phyloP scores from a whole-genome alignment of 2,329 filamentous ascomycete species.

The Gyromitra esculenta region DNA sequence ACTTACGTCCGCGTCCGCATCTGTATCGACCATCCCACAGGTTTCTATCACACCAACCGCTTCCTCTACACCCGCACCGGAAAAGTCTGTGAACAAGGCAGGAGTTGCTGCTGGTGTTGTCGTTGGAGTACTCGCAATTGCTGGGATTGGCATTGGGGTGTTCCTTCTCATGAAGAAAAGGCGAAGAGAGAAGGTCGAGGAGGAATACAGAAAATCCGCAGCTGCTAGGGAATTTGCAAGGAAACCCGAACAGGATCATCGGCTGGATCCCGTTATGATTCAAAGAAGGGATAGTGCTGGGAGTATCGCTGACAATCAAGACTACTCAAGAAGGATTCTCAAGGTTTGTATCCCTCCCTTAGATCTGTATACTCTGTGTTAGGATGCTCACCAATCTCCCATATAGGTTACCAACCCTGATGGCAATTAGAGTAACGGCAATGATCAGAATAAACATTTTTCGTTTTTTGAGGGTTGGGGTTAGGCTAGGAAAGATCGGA shows the following conservation, averaged over 20 bases:
- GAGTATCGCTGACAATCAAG: slow-evolving; percentile 95
- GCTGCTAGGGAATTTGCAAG: slow-evolving; percentile 80
- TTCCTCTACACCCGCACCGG: slow-evolving; percentile 12
- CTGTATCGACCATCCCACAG: slow-evolving; percentile 36
- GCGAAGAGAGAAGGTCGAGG: slow-evolving; percentile 79
- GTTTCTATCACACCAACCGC: slow-evolving; percentile 9
- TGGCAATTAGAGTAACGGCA: slow-evolving; percentile 48
- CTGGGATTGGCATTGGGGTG: slow-evolving; percentile 72
- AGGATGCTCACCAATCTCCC: slow-evolving; percentile 28
- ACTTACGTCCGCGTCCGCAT: slow-evolving; percentile 13
- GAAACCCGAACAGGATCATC: slow-evolving; percentile 74
- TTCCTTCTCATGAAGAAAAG: slow-evolving; percentile 80
- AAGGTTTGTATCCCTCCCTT: slow-evolving; percentile 71
- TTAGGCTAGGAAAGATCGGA: slow-evolving; percentile 42
- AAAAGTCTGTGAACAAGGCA: slow-evolving; percentile 71
- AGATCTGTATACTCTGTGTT: neutral
- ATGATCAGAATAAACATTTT: slow-evolving; percentile 50
- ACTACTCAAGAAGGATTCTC: slow-evolving; percentile 94
- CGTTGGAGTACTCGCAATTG: slow-evolving; percentile 78
- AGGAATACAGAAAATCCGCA: slow-evolving; percentile 83
- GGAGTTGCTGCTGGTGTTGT: slow-evolving; percentile 90
- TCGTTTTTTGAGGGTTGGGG: slow-evolving; percentile 37
- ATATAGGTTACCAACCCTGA: slow-evolving; percentile 56
- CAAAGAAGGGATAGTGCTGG: slow-evolving; percentile 88
- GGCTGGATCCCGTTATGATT: slow-evolving; percentile 84